These are phyloP conservation scores for Furcasterigmium furcatum DNA, from an alignment of 2,329 filamentous ascomycete species.

Conservation along the genomic window DNA sequence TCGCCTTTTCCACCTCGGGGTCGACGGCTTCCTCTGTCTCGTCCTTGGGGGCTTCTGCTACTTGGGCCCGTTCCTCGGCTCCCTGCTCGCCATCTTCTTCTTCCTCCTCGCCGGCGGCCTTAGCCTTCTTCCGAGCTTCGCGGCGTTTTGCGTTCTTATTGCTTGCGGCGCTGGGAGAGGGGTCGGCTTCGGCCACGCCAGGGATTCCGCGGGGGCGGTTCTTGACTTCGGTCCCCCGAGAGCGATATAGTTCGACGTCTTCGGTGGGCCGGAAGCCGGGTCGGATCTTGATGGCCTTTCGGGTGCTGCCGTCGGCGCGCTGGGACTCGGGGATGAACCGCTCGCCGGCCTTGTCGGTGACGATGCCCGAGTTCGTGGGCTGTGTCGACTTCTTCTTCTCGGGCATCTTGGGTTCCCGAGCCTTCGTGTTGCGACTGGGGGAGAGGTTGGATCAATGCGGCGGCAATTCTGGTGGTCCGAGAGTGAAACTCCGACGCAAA, in stretches of 20 bases:
- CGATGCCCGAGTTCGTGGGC: conserved; percentile 67
- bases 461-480: too few species aligned
- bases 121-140: conserved; percentile 54
- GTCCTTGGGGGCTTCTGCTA: neutral
- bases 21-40: conserved; percentile 49
- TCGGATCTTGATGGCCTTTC: conserved; percentile 89
- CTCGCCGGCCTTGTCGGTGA: conserved; percentile 72
- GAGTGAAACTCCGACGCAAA: too few species aligned
- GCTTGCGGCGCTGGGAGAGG: conserved; percentile 44
- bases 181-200: conserved; percentile 54
- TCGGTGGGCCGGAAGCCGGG: conserved; percentile 93
- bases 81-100: conserved; percentile 31
- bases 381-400: conserved; percentile 15
- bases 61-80: conserved; percentile 18
- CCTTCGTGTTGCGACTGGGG: neutral
- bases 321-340: conserved; percentile 86
- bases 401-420: neutral
- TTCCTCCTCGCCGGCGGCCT: conserved; percentile 54
- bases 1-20: conserved; percentile 77
- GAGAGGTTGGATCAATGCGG: too few species aligned
- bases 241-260: conserved; percentile 95
- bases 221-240: conserved; percentile 78
- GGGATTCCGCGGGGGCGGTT: conserved; percentile 63
- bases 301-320: conserved; percentile 84
- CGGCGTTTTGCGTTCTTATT: conserved; percentile 85